These are phyloP conservation scores for Euryodendron excelsum DNA, from an alignment of 148 eudicot genomes.

Conservation along the genomic window DNA sequence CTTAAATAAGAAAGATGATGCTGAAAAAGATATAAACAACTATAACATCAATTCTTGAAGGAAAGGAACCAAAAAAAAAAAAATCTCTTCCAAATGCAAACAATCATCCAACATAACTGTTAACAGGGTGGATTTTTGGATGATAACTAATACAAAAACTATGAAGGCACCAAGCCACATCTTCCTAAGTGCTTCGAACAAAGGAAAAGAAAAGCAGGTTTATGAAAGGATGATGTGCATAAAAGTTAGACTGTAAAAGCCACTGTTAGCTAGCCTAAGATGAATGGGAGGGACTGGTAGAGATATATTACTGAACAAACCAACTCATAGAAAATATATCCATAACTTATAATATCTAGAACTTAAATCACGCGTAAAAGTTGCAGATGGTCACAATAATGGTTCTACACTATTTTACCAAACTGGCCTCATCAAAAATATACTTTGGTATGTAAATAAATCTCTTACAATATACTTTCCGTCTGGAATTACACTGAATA, in stretches of 20 bases:
- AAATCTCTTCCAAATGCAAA: not conserved
- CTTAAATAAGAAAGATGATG: slow-evolving; percentile 3
- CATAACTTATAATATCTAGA: not conserved
- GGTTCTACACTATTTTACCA: not conserved
- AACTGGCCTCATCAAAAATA: not conserved
- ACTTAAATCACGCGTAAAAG: not conserved
- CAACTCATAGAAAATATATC: not conserved
- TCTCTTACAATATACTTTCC: not conserved
- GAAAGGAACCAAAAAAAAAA: not conserved
- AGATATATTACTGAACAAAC: not conserved
- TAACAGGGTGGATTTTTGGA: not conserved
- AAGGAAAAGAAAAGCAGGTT: not conserved
- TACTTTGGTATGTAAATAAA: not conserved
- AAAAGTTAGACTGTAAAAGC: not conserved
- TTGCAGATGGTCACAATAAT: not conserved
- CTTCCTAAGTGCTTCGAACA: not conserved
- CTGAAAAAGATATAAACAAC: not conserved
- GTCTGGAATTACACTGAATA: not conserved
- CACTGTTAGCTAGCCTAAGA: not conserved
- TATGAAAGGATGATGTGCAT: slow-evolving; percentile 1
- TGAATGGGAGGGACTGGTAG: not conserved
- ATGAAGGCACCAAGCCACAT: not conserved
- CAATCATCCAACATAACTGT: not conserved
- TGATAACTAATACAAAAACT: not conserved
- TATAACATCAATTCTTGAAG: not conserved